phyloP scores from a whole-genome alignment of 108 stramenopile genomes.

The Hondaea fermentalgiana region DNA sequence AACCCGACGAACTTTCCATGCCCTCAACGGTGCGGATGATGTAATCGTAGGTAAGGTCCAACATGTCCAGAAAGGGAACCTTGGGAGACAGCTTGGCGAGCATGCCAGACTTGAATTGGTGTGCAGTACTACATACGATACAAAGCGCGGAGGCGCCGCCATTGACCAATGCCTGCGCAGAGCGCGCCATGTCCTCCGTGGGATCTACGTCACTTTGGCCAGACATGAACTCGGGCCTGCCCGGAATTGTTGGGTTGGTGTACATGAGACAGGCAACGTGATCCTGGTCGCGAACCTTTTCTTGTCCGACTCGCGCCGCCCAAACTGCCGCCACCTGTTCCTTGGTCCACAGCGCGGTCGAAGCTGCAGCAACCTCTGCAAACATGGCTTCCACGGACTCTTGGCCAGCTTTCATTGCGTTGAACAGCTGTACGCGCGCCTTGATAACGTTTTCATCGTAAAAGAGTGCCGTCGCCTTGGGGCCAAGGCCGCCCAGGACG shows the following conservation, averaged over 20 bases:
- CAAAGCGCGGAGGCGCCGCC: conserved; percentile 8
- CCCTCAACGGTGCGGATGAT: not conserved
- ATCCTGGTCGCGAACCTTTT: not conserved
- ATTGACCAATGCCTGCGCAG: not conserved
- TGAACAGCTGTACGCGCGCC: not conserved
- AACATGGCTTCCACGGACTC: not conserved
- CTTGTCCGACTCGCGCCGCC: not conserved
- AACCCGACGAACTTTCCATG: too few species aligned
- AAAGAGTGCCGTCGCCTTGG: not conserved
- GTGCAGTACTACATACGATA: conserved; percentile 1
- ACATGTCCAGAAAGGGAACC: conserved; percentile 14
- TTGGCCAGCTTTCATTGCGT: not conserved
- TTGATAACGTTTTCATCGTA: not conserved
- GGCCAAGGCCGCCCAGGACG: not conserved
- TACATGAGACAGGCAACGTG: not conserved
- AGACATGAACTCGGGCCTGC: not conserved
- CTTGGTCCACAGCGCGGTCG: not conserved
- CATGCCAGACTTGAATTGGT: not conserved
- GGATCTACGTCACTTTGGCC: not conserved
- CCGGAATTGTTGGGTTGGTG: conserved; percentile 10
- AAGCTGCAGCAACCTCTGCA: not conserved
- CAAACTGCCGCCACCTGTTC: not conserved
- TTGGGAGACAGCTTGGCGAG: not conserved
- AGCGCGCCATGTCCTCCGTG: not conserved
- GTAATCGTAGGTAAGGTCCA: not conserved